Evolutionary conservation across 1,284 basidiomycete species (phyloP).

Genomic region (Entoloma clypeatum): DNA sequence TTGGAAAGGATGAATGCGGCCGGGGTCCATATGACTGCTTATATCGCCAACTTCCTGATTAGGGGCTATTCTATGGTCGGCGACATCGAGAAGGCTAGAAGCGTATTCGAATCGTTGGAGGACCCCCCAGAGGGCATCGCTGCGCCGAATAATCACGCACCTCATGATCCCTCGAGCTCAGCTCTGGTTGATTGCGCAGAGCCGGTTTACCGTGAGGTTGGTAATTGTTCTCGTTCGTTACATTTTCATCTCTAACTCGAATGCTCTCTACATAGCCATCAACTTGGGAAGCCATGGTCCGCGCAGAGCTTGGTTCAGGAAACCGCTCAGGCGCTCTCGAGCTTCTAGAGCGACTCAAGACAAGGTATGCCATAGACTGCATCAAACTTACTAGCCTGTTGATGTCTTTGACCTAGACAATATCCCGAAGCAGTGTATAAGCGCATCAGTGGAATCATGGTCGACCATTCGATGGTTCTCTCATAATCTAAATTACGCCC

Average conservation of each 20-base stretch:
- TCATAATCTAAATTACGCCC: constrained; percentile 14
- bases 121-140: constrained; percentile 88
- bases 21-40: constrained; percentile 89
- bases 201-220: constrained; percentile 87
- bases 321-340: constrained; percentile 68
- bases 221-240: constrained; percentile 25
- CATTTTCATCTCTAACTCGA: constrained; percentile 4
- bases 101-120: constrained; percentile 82
- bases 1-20: constrained; percentile 58
- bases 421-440: constrained; percentile 72
- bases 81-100: constrained; percentile 66
- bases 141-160: constrained; percentile 84
- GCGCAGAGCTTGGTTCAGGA: constrained; percentile 82
- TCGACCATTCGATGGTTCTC: constrained; percentile 43
- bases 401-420: constrained; percentile 40
- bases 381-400: constrained; percentile 3
- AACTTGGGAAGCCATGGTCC: constrained; percentile 93
- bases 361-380: constrained; percentile 48
- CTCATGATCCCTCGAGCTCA: constrained; percentile 44
- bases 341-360: constrained; percentile 73
- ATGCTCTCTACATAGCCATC: constrained; percentile 52
- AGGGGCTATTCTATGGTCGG: constrained; percentile 79
- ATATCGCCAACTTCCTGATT: constrained; percentile 93
- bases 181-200: constrained; percentile 38
- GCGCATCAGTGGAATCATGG: constrained; percentile 61